Evolutionary conservation across 2,329 filamentous ascomycete genomes (phyloP), one percentile per base, ranked within the genome.

Genomic region (Pyricularia sp.): DNA sequence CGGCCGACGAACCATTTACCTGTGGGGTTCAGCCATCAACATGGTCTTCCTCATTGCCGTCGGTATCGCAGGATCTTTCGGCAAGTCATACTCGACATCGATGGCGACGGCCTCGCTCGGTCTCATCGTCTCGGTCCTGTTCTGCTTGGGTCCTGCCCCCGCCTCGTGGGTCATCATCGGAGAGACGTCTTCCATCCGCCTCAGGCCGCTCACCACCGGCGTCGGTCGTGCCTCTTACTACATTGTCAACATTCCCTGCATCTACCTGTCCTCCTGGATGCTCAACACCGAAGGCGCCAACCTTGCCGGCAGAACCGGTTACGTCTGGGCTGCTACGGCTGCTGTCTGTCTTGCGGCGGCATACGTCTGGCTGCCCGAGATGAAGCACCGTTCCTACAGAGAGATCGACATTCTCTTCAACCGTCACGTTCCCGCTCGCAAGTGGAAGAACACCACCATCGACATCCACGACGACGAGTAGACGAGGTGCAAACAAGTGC

Each of bases 391-490:
- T 50, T 84, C 83, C 0, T 83, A 84, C 68, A 84, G 81, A 55
- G 86, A 88, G 76, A 79, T 88, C 2, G 85, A 88, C 68, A 75
- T 83, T 12, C 75, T 88, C 70, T 88, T 88, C 72, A 81, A 85
- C 71, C 75, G 77, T 26, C 72, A 74, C 11, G 74, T 82, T 14
- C 75, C 79, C 28, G 81, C 83, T 1, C 76, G 81, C 68, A 75
- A 74, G 69, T 72, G 82, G 82, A 85, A 81, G 77, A 76, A 84
- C 76, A 87, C 85, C 0, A 78, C 79, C 1, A 73, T 91, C 75
- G 84, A 88, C 73, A 77, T 88, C 68, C 76, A 84, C 26, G 88
- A 88, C 74, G 86, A 90, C 76, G 84, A 89, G 81, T 90, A 89
- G 70, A 75, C 11, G 73, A 68, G 79, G 68, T 33, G 10, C 10